A percentile compares a stretch with the other conserved stretches of the same genome.
phyloP scores from a whole-genome alignment of 306 rosid genomes.

The Glycyrrhiza uralensis region DNA sequence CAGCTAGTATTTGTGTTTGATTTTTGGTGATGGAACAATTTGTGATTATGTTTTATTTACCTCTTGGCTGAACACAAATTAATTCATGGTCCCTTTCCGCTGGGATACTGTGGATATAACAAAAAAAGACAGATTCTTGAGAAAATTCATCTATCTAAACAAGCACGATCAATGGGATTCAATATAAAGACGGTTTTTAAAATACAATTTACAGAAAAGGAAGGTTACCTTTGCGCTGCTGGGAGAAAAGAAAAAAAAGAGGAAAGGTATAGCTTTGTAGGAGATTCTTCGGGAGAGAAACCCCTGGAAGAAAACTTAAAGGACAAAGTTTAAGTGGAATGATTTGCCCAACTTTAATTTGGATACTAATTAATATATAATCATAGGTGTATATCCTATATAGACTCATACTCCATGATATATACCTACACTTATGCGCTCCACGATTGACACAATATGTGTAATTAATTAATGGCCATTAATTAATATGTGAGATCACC shows the following conservation, averaged over 20 bases:
- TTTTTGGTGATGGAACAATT: too few relatives aligned
- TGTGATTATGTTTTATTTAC: too few relatives aligned
- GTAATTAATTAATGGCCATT: conserved; percentile 29
- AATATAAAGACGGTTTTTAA: too few relatives aligned
- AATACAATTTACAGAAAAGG: conserved; percentile 11
- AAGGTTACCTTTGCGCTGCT: conserved; percentile 22
- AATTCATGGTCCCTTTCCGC: too few relatives aligned
- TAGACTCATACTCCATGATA: conserved; percentile 18
- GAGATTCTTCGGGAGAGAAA: conserved; percentile 27
- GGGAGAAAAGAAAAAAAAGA: too few relatives aligned
- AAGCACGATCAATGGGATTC: too few relatives aligned
- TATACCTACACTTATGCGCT: conserved; percentile 10
- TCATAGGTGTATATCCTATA: not conserved
- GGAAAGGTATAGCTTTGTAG: not conserved
- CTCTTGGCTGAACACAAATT: too few relatives aligned
- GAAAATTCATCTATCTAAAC: too few relatives aligned
- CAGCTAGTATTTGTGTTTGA: too few relatives aligned
- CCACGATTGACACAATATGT: conserved; percentile 11
- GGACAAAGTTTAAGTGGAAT: conserved; percentile 29
- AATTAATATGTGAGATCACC: not conserved
- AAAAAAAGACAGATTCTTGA: too few relatives aligned
- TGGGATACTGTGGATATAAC: too few relatives aligned
- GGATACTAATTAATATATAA: not conserved
- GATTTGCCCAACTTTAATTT: conserved; percentile 5
- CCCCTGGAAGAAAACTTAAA: not conserved